Evolutionary conservation across 352 stramenopile species (phyloP), one percentile per base, ranked within the genome.

Genomic region (Globisporangium paddicum): DNA sequence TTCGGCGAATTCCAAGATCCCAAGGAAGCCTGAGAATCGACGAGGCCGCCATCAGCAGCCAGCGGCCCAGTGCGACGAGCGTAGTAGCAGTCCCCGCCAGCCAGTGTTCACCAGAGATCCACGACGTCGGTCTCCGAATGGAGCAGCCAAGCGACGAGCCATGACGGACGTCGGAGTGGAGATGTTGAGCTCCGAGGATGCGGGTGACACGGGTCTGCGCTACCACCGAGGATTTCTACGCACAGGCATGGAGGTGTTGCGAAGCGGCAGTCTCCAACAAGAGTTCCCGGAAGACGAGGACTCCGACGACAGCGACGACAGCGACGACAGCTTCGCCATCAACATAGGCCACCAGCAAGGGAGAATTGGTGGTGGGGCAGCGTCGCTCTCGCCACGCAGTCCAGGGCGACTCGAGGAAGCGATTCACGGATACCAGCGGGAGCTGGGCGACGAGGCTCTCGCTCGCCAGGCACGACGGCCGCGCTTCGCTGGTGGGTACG

Each of bases 201-300:
- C n/a, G 9, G 46, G 45, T 7, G 63, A 64, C 38, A 47, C 51
- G 6, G 45, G 66, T 6, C 53, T 77, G 3, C 66, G 63, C 13
- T 86, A 78, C 47, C 77, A 77, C 16, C 71, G 75, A 5, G 79
- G 77, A 4, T 86, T 89, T 38, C 57, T 91, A 7, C 75, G 71
- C 6, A 67, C 75, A 0, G 81, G 81, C 0, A 86, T 89, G 73
- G 77, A 89, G 54, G 74, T 88, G 41, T 52, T 89, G 1, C 75
- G 75, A 32, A 48, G 19, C 4, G 45, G 32, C 3, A 28, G 26
- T 13, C 44, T 50, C 11, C 10, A 48, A 18, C 38, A 44, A 5
- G 38, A 44, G 11, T 23, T 34, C n/a, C 57, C 41, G 3, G 58
- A 66, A 51, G 60, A 68, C 6, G 58, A 58, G 42, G 60, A 65